phyloP scores from a whole-genome alignment of 1,284 basidiomycete genomes.

The Microbotryomycetes sp. region DNA sequence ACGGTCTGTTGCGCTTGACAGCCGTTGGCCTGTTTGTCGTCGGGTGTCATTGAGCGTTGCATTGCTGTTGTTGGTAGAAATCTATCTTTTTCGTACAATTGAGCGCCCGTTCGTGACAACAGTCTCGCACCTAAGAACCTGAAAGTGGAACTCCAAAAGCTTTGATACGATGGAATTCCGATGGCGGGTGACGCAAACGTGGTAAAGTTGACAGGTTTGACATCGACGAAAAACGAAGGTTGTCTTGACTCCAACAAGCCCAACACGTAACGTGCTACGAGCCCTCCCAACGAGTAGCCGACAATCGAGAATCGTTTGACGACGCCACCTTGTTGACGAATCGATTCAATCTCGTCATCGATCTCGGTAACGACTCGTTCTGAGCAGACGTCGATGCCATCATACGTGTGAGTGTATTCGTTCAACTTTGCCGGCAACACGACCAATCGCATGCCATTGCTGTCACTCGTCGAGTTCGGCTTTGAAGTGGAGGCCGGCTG shows the following conservation, averaged over 20 bases:
- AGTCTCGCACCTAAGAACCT: constrained; percentile 60
- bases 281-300: constrained; percentile 68
- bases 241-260: constrained; percentile 61
- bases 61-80: constrained; percentile 50
- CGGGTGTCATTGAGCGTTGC: constrained; percentile 5
- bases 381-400: constrained; percentile 62
- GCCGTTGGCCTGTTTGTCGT: not conserved
- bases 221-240: constrained; percentile 56
- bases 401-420: constrained; percentile 57
- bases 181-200: constrained; percentile 78
- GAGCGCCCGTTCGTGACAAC: constrained; percentile 76
- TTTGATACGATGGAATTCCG: constrained; percentile 50
- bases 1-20: not conserved
- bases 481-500: not conserved
- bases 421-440: constrained; percentile 46
- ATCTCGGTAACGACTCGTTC: constrained; percentile 62
- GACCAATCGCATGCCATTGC: constrained; percentile 12
- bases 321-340: constrained; percentile 51
- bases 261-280: constrained; percentile 68
- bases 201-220: constrained; percentile 67
- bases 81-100: constrained; percentile 66
- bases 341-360: constrained; percentile 40
- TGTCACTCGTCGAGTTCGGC: not conserved
- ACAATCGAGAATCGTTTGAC: constrained; percentile 43
- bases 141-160: constrained; percentile 56